Evolutionary conservation across 1,284 basidiomycete genomes (phyloP), one percentile per base, ranked within the genome.

Genomic region (Athelia sp.): DNA sequence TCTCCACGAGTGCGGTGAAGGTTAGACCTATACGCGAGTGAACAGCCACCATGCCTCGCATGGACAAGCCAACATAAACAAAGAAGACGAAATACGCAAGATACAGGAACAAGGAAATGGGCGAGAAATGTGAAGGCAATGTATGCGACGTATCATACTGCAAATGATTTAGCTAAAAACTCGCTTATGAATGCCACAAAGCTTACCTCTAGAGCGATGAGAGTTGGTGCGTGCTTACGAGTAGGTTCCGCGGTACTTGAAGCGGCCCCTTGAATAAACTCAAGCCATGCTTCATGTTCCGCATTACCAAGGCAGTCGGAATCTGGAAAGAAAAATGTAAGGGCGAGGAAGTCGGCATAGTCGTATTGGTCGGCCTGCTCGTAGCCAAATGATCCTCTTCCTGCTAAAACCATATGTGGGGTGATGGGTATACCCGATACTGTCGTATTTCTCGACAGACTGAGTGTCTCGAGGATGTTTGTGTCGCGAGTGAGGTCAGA

Each of bases 21-120:
- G 93, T 90, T 21, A 99, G 73, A 69, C 96, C 96, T 47, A 93
- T 78, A 45, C 91, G 83, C 1, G 92, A 96, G 65, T 99, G 95
- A 10, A 97, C 90, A 23, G 86, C 84, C 52, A 85, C 78, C 74
- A 93, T 89, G 43, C 81, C 77, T 40, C 84, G 79, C 66, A 96
- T 81, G 36, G 87, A 87, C 65, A 81, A 80, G 36, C 80, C 82
- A 52, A 95, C 88, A 56, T 91, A 92, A 21, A 79, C 72, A 57
- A 90, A 77, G 60, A 98, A 88, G 32, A 84, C 75, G 23, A 82
- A 67, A 68, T 98, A 98, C 18, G 90, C 87, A 19, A 87, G 58
- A 57, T 87, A 87, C 48, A 95, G 75, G 58, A 92, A 83, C 2
- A 79, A 72, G 13, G 87, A 84, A 15, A 93, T 75, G 29, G 79